A percentile compares a stretch with the other conserved stretches of the same genome.
These are phyloP conservation scores for Camellia japonica DNA, from an alignment of 148 eudicot genomes.

Conservation along the genomic window DNA sequence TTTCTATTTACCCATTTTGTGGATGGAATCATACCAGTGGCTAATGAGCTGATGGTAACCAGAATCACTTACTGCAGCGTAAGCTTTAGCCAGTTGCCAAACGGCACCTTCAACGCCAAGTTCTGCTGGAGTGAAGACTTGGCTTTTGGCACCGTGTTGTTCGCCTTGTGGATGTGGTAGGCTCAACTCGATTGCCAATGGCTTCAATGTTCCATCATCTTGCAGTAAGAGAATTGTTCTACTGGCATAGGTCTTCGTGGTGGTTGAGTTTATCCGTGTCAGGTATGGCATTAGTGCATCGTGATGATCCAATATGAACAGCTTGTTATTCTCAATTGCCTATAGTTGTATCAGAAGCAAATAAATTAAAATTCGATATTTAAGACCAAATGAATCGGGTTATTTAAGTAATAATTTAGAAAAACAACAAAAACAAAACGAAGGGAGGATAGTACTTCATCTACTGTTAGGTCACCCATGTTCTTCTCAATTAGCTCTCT, in stretches of 20 bases:
- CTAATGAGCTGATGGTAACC: constrained; percentile 90
- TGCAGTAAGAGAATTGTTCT: constrained; percentile 71
- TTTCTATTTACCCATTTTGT: neutral
- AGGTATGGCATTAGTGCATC: constrained; percentile 84
- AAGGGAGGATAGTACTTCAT: constrained; percentile 38
- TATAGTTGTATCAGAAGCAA: constrained; percentile 19
- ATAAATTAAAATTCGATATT: neutral
- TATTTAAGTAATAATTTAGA: neutral
- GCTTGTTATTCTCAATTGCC: constrained; percentile 63
- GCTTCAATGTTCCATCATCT: constrained; percentile 76
- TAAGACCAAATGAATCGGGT: neutral
- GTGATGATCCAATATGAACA: constrained; percentile 82
- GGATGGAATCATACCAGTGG: constrained; percentile 55
- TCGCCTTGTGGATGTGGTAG: constrained; percentile 70
- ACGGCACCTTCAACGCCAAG: constrained; percentile 57
- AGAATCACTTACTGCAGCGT: constrained; percentile 86
- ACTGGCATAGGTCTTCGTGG: constrained; percentile 75
- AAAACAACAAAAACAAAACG: neutral
- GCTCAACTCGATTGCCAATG: constrained; percentile 85
- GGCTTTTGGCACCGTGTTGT: constrained; percentile 52
- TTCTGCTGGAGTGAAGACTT: constrained; percentile 69
- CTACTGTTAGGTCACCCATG: constrained; percentile 66
- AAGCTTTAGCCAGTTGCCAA: constrained; percentile 94
- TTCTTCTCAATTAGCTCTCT: constrained; percentile 55
- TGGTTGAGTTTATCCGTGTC: constrained; percentile 56